Conservation (phyloP, 495 filamentous ascomycete species). For the Hypoxylon subgilvum region DNA sequence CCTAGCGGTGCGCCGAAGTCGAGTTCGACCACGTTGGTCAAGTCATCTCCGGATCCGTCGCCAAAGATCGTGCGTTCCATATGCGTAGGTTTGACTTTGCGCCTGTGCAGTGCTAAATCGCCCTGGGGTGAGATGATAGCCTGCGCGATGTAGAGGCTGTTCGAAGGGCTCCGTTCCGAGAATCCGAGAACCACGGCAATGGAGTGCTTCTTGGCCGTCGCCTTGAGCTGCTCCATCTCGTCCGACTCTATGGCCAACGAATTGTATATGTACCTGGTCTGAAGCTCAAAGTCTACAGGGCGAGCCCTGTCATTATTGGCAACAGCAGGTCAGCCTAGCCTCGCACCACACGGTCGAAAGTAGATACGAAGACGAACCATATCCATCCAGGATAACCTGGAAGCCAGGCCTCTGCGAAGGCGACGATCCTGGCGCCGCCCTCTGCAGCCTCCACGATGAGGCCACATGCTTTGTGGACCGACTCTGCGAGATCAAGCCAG, state of each 20-base stretch:
- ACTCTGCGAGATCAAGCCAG: conserved; percentile 59
- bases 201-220: conserved; percentile 46
- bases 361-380: conserved; percentile 50
- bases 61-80: conserved; percentile 69
- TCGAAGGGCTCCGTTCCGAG: conserved; percentile 52
- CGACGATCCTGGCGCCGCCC: conserved; percentile 57
- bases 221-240: conserved; percentile 55
- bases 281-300: conserved; percentile 48
- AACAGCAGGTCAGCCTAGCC: not conserved
- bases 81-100: conserved; percentile 68
- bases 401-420: conserved; percentile 64
- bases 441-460: conserved; percentile 60
- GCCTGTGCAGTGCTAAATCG: conserved; percentile 50
- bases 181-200: conserved; percentile 62
- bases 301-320: conserved; percentile 52
- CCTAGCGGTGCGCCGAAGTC: conserved; percentile 43
- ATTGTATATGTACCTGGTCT: conserved; percentile 55
- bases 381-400: conserved; percentile 65
- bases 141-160: conserved; percentile 65
- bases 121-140: conserved; percentile 56
- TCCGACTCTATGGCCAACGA: conserved; percentile 51
- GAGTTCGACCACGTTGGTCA: conserved; percentile 52
- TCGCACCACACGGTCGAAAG: not conserved
- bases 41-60: conserved; percentile 53
- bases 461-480: conserved; percentile 56